phyloP scores from a whole-genome alignment of 2,329 filamentous ascomycete genomes.

The Fusarium armeniacum region DNA sequence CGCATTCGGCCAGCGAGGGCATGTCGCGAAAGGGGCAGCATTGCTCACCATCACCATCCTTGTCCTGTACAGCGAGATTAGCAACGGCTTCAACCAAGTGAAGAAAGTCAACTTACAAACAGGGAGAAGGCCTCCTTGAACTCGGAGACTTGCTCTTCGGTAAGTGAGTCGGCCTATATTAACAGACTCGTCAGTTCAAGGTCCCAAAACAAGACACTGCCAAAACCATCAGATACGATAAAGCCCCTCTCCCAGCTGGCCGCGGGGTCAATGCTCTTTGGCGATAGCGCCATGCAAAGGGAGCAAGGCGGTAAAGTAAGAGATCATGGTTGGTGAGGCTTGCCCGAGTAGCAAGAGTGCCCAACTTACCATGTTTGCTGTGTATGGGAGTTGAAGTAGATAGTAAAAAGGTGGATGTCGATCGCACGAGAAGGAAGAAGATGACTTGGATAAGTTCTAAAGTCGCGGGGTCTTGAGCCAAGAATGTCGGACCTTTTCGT shows the following conservation, averaged over 20 bases:
- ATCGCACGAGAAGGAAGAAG: constrained; percentile 47
- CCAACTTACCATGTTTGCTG: constrained; percentile 52
- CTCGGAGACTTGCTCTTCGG: constrained; percentile 99
- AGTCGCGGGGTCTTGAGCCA: constrained; percentile 50
- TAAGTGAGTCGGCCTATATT: constrained; percentile 92
- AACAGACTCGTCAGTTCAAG: constrained; percentile 46
- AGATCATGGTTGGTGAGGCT: constrained; percentile 14
- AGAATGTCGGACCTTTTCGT: constrained; percentile 51
- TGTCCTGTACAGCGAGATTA: constrained; percentile 72
- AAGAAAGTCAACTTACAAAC: constrained; percentile 79
- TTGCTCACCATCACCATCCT: constrained; percentile 89
- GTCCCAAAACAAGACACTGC: constrained; percentile 30
- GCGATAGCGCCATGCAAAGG: constrained; percentile 29
- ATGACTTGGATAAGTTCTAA: constrained; percentile 52
- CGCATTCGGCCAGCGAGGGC: constrained; percentile 21
- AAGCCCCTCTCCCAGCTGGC: constrained; percentile 49
- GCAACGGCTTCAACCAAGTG: constrained; percentile 31
- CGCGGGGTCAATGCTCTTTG: constrained; percentile 46
- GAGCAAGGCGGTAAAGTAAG: constrained; percentile 19
- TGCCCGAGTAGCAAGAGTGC: constrained; percentile 8
- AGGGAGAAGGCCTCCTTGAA: constrained; percentile 99
- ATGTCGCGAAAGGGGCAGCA: constrained; percentile 36
- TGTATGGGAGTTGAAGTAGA: constrained; percentile 40
- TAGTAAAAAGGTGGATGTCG: constrained; percentile 41
- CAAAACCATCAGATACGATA: constrained; percentile 41